Conservation (phyloP, 2,329 filamentous ascomycete species). For the Fusarium graminum region DNA sequence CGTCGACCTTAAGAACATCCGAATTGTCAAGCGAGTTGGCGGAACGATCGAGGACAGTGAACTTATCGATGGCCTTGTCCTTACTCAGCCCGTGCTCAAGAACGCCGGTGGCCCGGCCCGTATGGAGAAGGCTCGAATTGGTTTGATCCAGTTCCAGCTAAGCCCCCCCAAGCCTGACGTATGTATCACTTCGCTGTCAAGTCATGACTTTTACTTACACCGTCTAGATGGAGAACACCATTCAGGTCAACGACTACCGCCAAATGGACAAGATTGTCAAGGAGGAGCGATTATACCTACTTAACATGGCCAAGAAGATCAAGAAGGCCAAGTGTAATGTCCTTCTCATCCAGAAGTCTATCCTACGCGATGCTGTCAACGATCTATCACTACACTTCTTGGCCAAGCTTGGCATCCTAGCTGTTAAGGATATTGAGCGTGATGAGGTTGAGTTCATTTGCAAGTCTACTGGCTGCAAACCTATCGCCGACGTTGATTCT, state of each 20-base stretch:
- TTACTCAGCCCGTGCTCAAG: conserved; percentile 94
- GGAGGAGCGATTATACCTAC: conserved; percentile 96
- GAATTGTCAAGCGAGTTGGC: conserved; percentile 97
- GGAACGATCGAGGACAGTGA: conserved; percentile 99
- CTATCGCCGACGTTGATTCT: conserved; percentile 96
- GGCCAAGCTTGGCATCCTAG: conserved; percentile 94
- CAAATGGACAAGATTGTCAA: conserved; percentile 99
- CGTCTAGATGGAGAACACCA: conserved; percentile 95
- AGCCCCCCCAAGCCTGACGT: conserved; percentile 97
- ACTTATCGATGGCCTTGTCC: conserved; percentile 92
- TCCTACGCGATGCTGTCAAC: conserved; percentile 96
- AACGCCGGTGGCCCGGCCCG: conserved; percentile 88
- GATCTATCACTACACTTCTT: conserved; percentile 97
- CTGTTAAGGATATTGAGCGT: conserved; percentile 97
- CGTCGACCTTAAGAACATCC: conserved; percentile 95
- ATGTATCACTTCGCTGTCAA: conserved; percentile 53
- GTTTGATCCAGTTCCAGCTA: conserved; percentile 97
- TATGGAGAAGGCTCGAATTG: conserved; percentile 98
- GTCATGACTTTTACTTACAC: conserved; percentile 35
- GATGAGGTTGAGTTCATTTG: conserved; percentile 99
- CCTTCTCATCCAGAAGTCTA: conserved; percentile 97
- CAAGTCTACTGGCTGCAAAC: conserved; percentile 99
- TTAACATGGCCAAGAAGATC: conserved; percentile 99
- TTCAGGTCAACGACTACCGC: conserved; percentile 98
- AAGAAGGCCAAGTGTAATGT: conserved; percentile 99